These are phyloP conservation scores for Coemansia sp. DNA, from an alignment of 192 early-diverging fungal genomes.

Conservation along the genomic window DNA sequence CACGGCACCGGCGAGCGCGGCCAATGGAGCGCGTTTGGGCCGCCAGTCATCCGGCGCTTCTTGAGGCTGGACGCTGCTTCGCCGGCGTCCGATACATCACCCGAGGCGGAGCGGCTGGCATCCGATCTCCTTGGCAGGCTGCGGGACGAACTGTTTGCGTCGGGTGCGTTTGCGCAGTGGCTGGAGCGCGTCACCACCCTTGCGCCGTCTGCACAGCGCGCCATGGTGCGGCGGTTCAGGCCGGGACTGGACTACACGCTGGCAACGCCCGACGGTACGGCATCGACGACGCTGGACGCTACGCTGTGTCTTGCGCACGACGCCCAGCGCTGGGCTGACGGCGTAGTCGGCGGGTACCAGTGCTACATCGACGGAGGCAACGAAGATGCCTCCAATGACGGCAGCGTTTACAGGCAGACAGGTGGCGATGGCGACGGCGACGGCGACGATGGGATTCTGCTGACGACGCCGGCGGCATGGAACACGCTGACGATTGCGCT, in stretches of 20 bases:
- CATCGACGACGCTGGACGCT: slow-evolving; percentile 62
- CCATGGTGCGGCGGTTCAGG: slow-evolving; percentile 70
- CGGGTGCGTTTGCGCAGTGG: slow-evolving; percentile 61
- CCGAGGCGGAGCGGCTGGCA: slow-evolving; percentile 12
- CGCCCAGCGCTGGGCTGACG: slow-evolving; percentile 58
- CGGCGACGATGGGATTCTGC: slow-evolving; percentile 69
- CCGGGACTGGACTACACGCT: slow-evolving; percentile 82
- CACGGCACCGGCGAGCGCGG: slow-evolving; percentile 63
- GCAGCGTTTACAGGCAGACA: slow-evolving; percentile 55
- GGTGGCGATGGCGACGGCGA: slow-evolving; percentile 23
- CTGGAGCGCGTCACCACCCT: slow-evolving; percentile 60
- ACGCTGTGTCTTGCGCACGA: slow-evolving; percentile 60
- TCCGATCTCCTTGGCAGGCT: slow-evolving; percentile 31
- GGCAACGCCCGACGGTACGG: slow-evolving; percentile 59
- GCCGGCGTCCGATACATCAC: background rate
- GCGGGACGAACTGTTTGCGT: slow-evolving; percentile 13
- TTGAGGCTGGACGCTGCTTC: slow-evolving; percentile 44
- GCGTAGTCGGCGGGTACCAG: slow-evolving; percentile 73
- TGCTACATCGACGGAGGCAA: slow-evolving; percentile 71
- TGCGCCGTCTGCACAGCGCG: slow-evolving; percentile 44
- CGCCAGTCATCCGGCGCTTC: slow-evolving; percentile 68
- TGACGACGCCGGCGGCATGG: slow-evolving; percentile 65
- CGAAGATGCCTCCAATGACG: slow-evolving; percentile 68
- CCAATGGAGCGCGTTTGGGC: slow-evolving; percentile 62
- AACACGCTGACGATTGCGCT: slow-evolving; percentile 70